Percentiles rank a stretch among this genome's conserved stretches.
Evolutionary conservation across 768 basidiomycete species (phyloP).

Genomic region (Ramaria sp.): DNA sequence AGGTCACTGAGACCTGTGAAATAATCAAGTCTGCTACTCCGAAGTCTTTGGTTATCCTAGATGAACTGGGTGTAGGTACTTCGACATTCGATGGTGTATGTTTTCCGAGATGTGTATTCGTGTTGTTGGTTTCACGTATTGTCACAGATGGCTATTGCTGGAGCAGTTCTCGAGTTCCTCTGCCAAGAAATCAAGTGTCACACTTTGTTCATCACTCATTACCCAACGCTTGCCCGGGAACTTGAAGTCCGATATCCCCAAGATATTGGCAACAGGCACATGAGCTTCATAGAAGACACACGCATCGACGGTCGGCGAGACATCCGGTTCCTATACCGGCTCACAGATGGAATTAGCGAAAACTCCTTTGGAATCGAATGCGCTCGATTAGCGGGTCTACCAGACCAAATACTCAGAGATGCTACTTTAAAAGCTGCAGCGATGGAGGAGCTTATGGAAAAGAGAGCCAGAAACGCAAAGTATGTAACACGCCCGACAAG

Average conservation of each 20-base stretch:
- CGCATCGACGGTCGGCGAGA: slow-evolving; percentile 64
- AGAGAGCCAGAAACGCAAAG: background rate
- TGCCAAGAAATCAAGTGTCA: slow-evolving; percentile 47
- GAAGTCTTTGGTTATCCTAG: slow-evolving; percentile 78
- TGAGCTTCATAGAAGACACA: slow-evolving; percentile 67
- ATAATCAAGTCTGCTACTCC: slow-evolving; percentile 69
- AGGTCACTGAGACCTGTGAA: slow-evolving; percentile 88
- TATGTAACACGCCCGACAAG: background rate
- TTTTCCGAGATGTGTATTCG: background rate
- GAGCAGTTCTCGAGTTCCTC: slow-evolving; percentile 68
- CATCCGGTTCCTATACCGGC: slow-evolving; percentile 79
- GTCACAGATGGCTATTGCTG: slow-evolving; percentile 73
- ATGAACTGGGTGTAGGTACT: slow-evolving; percentile 85
- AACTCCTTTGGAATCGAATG: slow-evolving; percentile 91
- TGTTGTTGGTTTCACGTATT: background rate
- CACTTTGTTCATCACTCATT: slow-evolving; percentile 92
- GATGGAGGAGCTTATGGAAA: slow-evolving; percentile 30
- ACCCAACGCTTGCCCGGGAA: slow-evolving; percentile 70
- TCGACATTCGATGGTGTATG: slow-evolving; percentile 78
- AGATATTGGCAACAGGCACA: slow-evolving; percentile 70
- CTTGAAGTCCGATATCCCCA: slow-evolving; percentile 47
- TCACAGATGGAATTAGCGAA: slow-evolving; percentile 60
- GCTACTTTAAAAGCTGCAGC: slow-evolving; percentile 43
- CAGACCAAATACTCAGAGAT: slow-evolving; percentile 50
- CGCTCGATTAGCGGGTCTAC: slow-evolving; percentile 76